Conservation (phyloP, 257 asterid species). For the Handroanthus guayacan region DNA sequence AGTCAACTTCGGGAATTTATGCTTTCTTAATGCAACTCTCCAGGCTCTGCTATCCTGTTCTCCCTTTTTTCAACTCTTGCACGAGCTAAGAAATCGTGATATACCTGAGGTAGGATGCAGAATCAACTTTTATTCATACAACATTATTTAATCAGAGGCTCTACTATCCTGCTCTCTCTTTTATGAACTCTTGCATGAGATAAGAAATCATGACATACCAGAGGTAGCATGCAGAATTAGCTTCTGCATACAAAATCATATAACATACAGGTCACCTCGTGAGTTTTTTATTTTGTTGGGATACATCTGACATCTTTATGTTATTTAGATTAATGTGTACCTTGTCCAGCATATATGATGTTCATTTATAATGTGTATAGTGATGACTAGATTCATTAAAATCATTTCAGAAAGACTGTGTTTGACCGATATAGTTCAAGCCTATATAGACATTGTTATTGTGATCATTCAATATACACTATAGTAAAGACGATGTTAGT, state of each 20-base stretch:
- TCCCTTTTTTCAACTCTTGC: slow-evolving; percentile 69
- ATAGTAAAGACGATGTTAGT: too few relatives aligned
- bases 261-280: slow-evolving; percentile 8
- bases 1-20: slow-evolving; percentile 81
- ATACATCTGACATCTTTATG: too few relatives aligned
- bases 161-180: slow-evolving; percentile 78
- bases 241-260: slow-evolving; percentile 24
- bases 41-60: slow-evolving; percentile 84
- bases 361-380: too few relatives aligned
- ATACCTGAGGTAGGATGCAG: slow-evolving; percentile 64
- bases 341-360: too few relatives aligned
- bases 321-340: too few relatives aligned
- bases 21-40: slow-evolving; percentile 82
- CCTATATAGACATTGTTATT: too few relatives aligned
- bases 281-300: too few relatives aligned
- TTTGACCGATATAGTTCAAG: too few relatives aligned
- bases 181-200: slow-evolving; percentile 65
- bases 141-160: slow-evolving; percentile 45
- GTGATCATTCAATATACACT: too few relatives aligned
- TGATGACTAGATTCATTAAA: too few relatives aligned
- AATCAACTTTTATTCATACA: slow-evolving; percentile 25
- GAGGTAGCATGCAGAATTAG: slow-evolving; percentile 52
- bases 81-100: slow-evolving; percentile 58
- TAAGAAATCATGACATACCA: slow-evolving; percentile 59
- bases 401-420: too few relatives aligned